Percentiles rank a stretch among this genome's conserved stretches.
These are phyloP conservation scores for Hyaloscypha hepaticicola DNA, from an alignment of 495 filamentous ascomycete species.

Conservation along the genomic window DNA sequence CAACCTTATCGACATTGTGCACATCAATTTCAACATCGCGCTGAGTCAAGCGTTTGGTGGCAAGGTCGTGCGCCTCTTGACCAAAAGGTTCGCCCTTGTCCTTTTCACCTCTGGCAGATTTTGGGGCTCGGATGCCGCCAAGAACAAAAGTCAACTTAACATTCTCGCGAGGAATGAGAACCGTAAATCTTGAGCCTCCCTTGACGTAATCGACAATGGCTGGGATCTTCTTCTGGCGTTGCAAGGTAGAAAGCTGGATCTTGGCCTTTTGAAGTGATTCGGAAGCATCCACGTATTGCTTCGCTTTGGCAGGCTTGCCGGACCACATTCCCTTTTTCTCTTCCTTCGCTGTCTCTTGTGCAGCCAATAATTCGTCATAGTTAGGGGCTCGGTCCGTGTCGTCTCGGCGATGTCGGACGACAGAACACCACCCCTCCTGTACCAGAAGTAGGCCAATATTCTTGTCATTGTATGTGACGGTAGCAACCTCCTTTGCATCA, in stretches of 20 bases:
- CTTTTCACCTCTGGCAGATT: conserved; percentile 73
- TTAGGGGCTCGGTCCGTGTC: conserved; percentile 89
- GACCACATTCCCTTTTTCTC: conserved; percentile 91
- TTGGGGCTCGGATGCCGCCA: conserved; percentile 89
- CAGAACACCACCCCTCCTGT: conserved; percentile 87
- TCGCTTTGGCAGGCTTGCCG: conserved; percentile 74
- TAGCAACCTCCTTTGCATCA: conserved; percentile 92
- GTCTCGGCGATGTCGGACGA: conserved; percentile 89
- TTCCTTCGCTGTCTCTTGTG: conserved; percentile 83
- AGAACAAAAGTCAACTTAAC: conserved; percentile 95
- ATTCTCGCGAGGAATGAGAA: conserved; percentile 89
- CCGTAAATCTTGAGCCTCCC: conserved; percentile 88
- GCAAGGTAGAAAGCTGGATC: conserved; percentile 80
- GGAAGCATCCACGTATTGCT: conserved; percentile 82
- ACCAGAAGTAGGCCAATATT: conserved; percentile 84
- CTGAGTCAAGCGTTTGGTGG: conserved; percentile 84
- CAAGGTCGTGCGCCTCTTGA: conserved; percentile 88
- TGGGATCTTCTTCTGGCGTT: conserved; percentile 88
- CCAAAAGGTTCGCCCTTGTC: conserved; percentile 93
- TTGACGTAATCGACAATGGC: conserved; percentile 97
- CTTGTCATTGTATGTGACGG: conserved; percentile 76
- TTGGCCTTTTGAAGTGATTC: conserved; percentile 94
- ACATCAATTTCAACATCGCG: conserved; percentile 96
- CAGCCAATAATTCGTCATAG: conserved; percentile 88
- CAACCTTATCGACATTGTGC: conserved; percentile 90